Percentiles rank a stretch among this genome's conserved stretches.
phyloP scores from a whole-genome alignment of 208 protist genomes.

The Trypanosoma scelopori region DNA sequence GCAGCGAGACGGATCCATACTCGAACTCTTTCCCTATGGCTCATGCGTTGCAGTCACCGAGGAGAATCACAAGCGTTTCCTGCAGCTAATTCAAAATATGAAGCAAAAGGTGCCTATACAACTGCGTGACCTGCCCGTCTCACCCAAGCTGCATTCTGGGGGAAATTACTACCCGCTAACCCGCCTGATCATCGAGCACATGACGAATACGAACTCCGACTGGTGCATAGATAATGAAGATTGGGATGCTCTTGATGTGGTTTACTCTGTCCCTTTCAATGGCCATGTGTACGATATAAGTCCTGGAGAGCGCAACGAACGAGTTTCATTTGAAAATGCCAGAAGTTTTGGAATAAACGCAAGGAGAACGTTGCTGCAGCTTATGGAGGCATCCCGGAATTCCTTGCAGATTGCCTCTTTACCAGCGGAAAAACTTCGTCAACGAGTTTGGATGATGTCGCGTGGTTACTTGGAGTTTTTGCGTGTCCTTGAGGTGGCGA shows the following conservation, averaged over 20 bases:
- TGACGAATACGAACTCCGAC: conserved; percentile 36
- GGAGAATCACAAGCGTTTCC: conserved; percentile 53
- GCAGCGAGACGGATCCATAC: conserved; percentile 37
- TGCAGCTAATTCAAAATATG: conserved; percentile 26
- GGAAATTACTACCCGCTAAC: conserved; percentile 42
- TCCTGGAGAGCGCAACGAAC: conserved; percentile 13
- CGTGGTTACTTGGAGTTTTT: conserved; percentile 24
- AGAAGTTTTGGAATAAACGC: conserved; percentile 11
- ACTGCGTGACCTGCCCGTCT: conserved; percentile 20
- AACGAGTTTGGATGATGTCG: conserved; percentile 4
- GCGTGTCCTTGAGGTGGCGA: neutral
- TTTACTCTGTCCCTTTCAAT: conserved; percentile 52
- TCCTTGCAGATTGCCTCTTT: neutral
- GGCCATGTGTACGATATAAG: conserved; percentile 37
- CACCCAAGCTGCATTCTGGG: conserved; percentile 28
- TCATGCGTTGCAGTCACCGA: conserved; percentile 45
- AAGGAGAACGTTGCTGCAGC: conserved; percentile 4
- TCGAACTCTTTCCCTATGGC: conserved; percentile 63
- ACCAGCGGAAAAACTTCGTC: neutral
- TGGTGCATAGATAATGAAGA: conserved; percentile 41
- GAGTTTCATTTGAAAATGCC: conserved; percentile 39
- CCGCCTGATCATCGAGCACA: conserved; percentile 42
- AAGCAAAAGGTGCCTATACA: conserved; percentile 26
- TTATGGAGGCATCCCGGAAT: neutral
- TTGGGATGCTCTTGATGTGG: conserved; percentile 47